Evolutionary conservation across 495 filamentous ascomycete species (phyloP), one percentile per base, ranked within the genome.

Genomic region (Aspergillus saccharolyticus): DNA sequence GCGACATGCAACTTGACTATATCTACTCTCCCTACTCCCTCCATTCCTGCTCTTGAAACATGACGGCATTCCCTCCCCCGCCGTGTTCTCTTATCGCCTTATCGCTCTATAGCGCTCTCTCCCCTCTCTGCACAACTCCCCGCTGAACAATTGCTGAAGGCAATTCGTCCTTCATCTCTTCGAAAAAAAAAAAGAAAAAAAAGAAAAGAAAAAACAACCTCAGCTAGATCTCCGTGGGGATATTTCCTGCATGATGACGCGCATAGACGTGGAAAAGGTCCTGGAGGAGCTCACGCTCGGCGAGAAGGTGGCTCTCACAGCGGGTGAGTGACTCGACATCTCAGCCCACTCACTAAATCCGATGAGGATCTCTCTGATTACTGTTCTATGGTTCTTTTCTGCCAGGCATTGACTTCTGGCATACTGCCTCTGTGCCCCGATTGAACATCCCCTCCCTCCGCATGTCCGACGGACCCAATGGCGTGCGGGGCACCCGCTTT

Each of bases 401-500:
- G 0, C 0, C 45, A 78, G 88, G 85, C 42, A 82, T 82, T 48
- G 89, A 91, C 66, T 90, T 90, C 70, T 91, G 89, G 89, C 83
- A 89, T 52, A 91, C 88, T 2, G 83, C 80, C 33, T 66, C 85
- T 0, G 81, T 93, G 44, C 81, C 83, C 9, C 78, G 82, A 17
- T 83, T 89, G 58, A 81, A 81, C 39, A 86, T 92, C 52, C 88
- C 89, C 14, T 77, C 85, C 3, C 64, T 90, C 25, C 84, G 86
- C 44, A 78, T 85, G 54, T 86, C 85, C 20, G 88, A 91, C 64
- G 88, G 88, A 3, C 88, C 88, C 24, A 91, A 91, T 66, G 88
- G 87, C 18, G 83, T 87, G 15, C 83, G 87, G 28, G 88, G 88
- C 8, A 86, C 84, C 4, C 77, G 80, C n/a, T 88, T 88, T 72